Base-by-base conservation (phyloP, 192 early-diverging fungal genomes). In the Glomus cerebriforme region DNA sequence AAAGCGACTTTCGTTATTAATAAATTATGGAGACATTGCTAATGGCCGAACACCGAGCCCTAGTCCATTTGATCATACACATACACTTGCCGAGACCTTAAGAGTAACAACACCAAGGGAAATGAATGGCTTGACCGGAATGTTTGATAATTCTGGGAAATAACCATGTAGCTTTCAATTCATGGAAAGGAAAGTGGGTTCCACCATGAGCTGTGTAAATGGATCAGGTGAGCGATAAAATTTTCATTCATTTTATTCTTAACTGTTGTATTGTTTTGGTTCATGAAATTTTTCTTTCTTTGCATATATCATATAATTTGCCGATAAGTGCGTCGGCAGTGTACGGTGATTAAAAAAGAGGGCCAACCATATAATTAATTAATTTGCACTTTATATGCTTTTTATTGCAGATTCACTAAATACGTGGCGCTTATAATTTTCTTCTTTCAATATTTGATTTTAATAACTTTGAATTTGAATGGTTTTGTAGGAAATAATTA, bases 21-120 rank as follows among this genome's bases (percentile, higher is more conserved):
- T 54, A 59, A 59, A 58, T 49, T 47, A 22, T 27, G 59, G 35
- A 1, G 63, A 77, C 17, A 26, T 45, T 7, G 22, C 27, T 17
- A 77, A 65, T 76, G 27, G 22, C 59, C 37, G 75, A 22, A 19
- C 32, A 29, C 75, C 75, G 43, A 77, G 59, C 47, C 75, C 75
- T 64, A 37, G 59, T 39, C 75, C 75, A 37, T 77, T 54, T 78
- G 76, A 78, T 47, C 74, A 59, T 26, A 66, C 22, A 22, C n/a
- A 31, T 8, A 66, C 64, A 47, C 65, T 78, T 54, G 64, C 76
- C 13, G 76, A 78, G 17, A 78, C 76, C 22, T 67, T 78, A 54
- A 32, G 76, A 78, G 76, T 47, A 27, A 78, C 76, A 60, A 66
- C 63, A 29, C 76, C 76, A 39, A 64, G 29, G 47, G 76, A 66